These are phyloP conservation scores for Tylopilus rubrobrunneus DNA, from an alignment of 768 basidiomycete species.

Conservation along the genomic window DNA sequence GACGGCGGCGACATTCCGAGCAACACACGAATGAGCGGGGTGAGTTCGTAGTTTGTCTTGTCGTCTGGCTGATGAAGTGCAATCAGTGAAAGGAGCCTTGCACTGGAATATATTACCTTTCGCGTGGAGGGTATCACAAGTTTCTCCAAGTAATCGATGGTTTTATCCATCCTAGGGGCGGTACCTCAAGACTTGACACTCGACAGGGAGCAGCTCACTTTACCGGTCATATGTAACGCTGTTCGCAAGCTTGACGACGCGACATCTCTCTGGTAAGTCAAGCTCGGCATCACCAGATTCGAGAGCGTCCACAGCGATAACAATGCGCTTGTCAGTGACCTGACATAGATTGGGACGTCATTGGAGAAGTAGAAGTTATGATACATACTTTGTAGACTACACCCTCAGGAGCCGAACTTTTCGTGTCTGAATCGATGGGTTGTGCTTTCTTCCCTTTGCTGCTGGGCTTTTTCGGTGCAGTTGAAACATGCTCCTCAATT, in stretches of 20 bases:
- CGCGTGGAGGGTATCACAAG: conserved; percentile 29
- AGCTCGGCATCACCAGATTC: conserved; percentile 60
- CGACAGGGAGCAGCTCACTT: neutral
- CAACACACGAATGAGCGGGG: conserved; percentile 61
- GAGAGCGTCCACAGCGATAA: conserved; percentile 70
- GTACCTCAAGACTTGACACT: neutral
- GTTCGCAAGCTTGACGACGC: conserved; percentile 86
- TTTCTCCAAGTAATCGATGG: conserved; percentile 63
- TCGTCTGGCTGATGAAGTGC: conserved; percentile 31
- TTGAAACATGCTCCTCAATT: conserved; percentile 66
- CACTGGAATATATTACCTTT: conserved; percentile 12
- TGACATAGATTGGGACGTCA: conserved; percentile 23
- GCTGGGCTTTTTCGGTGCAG: conserved; percentile 39
- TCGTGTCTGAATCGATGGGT: conserved; percentile 34
- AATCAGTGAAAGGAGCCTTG: neutral
- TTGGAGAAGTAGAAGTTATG: neutral
- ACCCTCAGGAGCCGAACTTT: conserved; percentile 53
- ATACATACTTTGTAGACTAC: conserved; percentile 76
- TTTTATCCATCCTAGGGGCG: conserved; percentile 76
- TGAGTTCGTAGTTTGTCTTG: conserved; percentile 41
- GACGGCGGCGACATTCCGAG: conserved; percentile 60
- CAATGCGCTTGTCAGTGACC: conserved; percentile 79
- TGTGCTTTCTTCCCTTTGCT: conserved; percentile 44
- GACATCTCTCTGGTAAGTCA: conserved; percentile 81
- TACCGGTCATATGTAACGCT: conserved; percentile 88